Evolutionary conservation across 805 yeast species (phyloP), one percentile per base, ranked within the genome.

Genomic region (Schizosaccharomyces octosporus): DNA sequence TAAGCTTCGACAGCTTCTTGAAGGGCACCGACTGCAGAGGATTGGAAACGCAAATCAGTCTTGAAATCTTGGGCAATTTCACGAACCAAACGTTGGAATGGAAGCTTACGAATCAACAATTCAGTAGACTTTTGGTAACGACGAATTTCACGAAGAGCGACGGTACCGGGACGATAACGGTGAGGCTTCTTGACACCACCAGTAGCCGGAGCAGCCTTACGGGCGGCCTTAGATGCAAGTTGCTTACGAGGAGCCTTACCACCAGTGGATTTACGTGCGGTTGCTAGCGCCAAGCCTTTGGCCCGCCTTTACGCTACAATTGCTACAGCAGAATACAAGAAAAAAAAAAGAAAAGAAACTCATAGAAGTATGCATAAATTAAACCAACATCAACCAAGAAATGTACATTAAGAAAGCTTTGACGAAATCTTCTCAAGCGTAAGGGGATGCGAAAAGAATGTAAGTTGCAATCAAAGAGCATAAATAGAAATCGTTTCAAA

Each of bases 131-230:
- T 85, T 78, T 85, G 94, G 81, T 85, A 85, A 78, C 89, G 83
- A 81, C 93, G 83, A 73, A 85, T 85, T 78, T 85, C 93, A 81
- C 90, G 83, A 73, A 85, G 83, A 70, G 94, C 94, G 72, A 84
- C 90, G 72, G 90, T 84, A 83, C 94, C 94, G 72, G 94, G 94
- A 86, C 85, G 85, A 78, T 85, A 85, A 82, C 94, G 82, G 81
- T 85, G 93, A 65, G 90, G 90, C 79, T 85, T 84, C 83, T 84
- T 84, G 72, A 85, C 90, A 79, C 90, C 93, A 72, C 90, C 90
- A 63, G 72, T 75, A 63, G 84, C 76, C 75, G 89, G 88, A 63
- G 89, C 90, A 59, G 90, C 83, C 76, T 85, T 85, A 78, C 93
- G 81, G 68, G 94, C 93, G 67, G 89, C 90, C 80, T 85, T 85